Base-by-base conservation (phyloP, 225 moss, liverwort and hornwort genomes). In the Bryoerythrophyllum caledonicum region DNA sequence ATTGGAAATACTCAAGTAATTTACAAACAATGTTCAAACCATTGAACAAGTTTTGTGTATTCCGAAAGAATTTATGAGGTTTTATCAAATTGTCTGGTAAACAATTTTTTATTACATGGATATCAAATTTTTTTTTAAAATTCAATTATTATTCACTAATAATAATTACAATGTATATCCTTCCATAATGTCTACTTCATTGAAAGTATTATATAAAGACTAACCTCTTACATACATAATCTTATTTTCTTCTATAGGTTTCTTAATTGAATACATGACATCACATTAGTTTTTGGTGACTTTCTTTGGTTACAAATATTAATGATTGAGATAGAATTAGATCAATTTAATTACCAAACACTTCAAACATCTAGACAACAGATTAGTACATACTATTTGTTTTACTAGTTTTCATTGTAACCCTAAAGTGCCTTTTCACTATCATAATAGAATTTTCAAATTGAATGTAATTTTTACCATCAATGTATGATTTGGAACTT, bases 211-310 rank as follows among this genome's bases (percentile, higher is more conserved):
- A 1, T 38, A 25, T n/a, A 24, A 27, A 19, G 0, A 35, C 65
- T 44, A 65, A 82, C 21, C 0, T 4, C 41, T 49, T 0, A 0
- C 0, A 40, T 4, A 49, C 37, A 73, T 30, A 5, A 57, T 63
- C 2, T 0, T 25, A 15, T 4, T 7, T 63, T 68, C 46, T 0
- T 34, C 11, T 10, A 68, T 56, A 4, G 2, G 0, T 46, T 16
- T 0, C 34, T 1, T 6, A 37, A 10, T 5, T 55, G 5, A 17
- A 12, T 46, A 12, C 17, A 1, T 63, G 1, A 56, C 24, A 23
- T 7, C 0, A 0, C 0, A 37, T 23, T 1, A 30, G 15, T 2
- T 7, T 4, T 14, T 11, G 0, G 0, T 5, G 17, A 0, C 5
- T 25, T 7, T 16, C 8, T 11, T 4, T 15, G 3, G 16, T 10